Conservation (phyloP, 2,329 filamentous ascomycete species). For the Fusarium pseudograminearum region DNA sequence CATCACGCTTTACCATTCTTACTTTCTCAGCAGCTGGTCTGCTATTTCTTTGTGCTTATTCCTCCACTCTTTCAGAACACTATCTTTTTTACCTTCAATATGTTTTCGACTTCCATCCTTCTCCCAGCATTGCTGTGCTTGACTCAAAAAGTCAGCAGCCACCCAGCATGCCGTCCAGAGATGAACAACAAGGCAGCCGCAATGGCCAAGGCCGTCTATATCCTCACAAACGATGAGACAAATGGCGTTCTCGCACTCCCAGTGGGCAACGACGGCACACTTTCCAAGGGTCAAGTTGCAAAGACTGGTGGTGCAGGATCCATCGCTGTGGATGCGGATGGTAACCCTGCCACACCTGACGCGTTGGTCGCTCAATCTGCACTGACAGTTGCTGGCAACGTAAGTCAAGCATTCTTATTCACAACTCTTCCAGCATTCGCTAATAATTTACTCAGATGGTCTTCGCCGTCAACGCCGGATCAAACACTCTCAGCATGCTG, state of each 20-base stretch:
- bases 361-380: conserved; percentile 64
- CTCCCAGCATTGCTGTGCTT: background rate
- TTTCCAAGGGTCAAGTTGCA: conserved; percentile 58
- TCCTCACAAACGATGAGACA: conserved; percentile 64
- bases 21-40: conserved; percentile 21
- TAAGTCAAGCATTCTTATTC: conserved; percentile 42
- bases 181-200: conserved; percentile 1
- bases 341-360: conserved; percentile 60
- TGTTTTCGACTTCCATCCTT: conserved; percentile 1
- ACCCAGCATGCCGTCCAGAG: conserved; percentile 7
- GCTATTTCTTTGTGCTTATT: background rate
- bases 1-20: background rate
- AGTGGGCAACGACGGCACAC: conserved; percentile 59
- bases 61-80: background rate
- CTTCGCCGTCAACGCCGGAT: conserved; percentile 66
- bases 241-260: conserved; percentile 65
- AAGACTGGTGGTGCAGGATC: conserved; percentile 62
- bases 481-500: conserved; percentile 65
- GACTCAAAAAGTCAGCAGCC: conserved; percentile 4
- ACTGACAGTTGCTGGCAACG: conserved; percentile 62
- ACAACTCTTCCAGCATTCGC: fast-evolving
- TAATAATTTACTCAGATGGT: conserved; percentile 53
- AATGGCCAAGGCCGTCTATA: conserved; percentile 63
- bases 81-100: background rate
- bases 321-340: conserved; percentile 55